Evolutionary conservation across 345 rosid genomes (phyloP), one percentile per base, ranked within the genome.

Genomic region (Salix suchowensis): DNA sequence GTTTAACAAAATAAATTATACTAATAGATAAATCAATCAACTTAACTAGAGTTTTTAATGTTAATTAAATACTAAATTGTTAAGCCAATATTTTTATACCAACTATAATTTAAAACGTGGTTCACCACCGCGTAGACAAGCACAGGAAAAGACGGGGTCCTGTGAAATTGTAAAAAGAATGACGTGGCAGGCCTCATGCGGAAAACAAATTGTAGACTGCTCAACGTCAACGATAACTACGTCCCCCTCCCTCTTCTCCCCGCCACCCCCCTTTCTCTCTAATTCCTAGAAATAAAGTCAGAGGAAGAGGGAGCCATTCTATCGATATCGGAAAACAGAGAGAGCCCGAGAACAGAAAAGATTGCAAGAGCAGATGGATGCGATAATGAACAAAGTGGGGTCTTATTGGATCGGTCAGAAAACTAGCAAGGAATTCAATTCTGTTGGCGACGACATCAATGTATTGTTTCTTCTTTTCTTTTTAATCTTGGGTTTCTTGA

Each of bases 311-410:
- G 30, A 36, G 73, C 6, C 19, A 10, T 37, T 12, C 55, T 46
- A 4, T 42, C 48, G 77, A 46, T 9, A 34, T 5, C 42, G 77
- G 18, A 7, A 54, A 58, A 23, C 64, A 23, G 6, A 9, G 64
- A 10, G 28, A 58, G 4, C 64, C 28, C 24, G 11, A 58, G 64
- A 58, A 58, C 64, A 39, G 37, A 39, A 4, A 15, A 37, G 8
- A 11, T 24, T 13, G 2, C 24, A 32, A 13, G 10, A n/a, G 32
- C 62, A 32, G 24, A 92, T 96, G 99, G 99, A 96, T 92, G 92
- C 91, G 85, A 81, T 96, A 39, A 2, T 96, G 81, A 92, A 86
- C 94, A 96, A 91, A 84, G 91, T 93, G 4, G 98, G 99, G 5
- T 91, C 97, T 12, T 93, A 87, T 79, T 92, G 98, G 99, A 54